phyloP scores from a whole-genome alignment of 192 early-diverging fungal species.

The Coemansia sp. region DNA sequence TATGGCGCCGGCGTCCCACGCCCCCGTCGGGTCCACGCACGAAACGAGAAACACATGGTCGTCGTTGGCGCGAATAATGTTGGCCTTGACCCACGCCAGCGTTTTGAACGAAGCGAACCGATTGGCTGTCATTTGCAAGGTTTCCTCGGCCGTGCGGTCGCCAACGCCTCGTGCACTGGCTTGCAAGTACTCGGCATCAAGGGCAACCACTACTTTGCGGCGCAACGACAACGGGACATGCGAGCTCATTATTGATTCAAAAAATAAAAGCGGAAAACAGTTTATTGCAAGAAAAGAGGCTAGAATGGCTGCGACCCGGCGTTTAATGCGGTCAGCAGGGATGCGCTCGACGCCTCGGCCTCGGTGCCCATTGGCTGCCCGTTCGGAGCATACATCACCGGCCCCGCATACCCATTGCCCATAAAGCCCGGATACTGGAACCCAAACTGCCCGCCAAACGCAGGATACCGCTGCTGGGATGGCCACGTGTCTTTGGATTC shows the following conservation, averaged over 20 bases:
- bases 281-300: not conserved
- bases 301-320: conserved; percentile 36
- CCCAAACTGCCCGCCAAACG: conserved; percentile 1
- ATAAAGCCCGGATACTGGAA: conserved; percentile 21
- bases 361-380: not conserved
- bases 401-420: conserved; percentile 3
- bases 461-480: conserved; percentile 12
- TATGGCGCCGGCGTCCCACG: not conserved
- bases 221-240: conserved; percentile 45
- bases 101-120: conserved; percentile 39
- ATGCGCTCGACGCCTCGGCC: conserved; percentile 3
- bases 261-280: not conserved
- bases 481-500: not conserved
- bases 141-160: not conserved
- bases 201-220: conserved; percentile 47
- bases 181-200: conserved; percentile 30
- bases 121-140: not conserved
- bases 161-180: not conserved
- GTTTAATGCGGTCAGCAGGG: conserved; percentile 22
- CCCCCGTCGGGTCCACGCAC: conserved; percentile 10
- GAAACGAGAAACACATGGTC: conserved; percentile 52
- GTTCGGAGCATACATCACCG: conserved; percentile 9
- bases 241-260: conserved; percentile 3
- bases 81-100: conserved; percentile 47
- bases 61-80: conserved; percentile 23